phyloP scores from a whole-genome alignment of 441 rosid genomes.

The Populus hybrid region DNA sequence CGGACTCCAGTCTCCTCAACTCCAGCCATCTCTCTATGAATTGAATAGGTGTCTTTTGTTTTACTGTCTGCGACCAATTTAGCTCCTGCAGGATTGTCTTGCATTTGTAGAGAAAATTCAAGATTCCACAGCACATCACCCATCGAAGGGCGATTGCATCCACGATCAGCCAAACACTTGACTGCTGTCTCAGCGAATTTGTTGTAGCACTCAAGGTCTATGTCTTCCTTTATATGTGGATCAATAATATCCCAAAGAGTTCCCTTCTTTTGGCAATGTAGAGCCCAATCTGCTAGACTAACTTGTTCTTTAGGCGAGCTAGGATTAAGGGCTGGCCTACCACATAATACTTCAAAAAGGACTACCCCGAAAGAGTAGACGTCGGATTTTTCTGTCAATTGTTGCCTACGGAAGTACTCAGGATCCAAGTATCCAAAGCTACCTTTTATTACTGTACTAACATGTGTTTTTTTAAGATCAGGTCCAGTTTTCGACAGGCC shows the following conservation, averaged over 20 bases:
- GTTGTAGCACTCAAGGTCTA: conserved; percentile 51
- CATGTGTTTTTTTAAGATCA: too few species aligned
- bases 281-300: too few species aligned
- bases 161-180: conserved; percentile 71
- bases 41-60: conserved; percentile 38
- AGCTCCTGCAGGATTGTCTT: conserved; percentile 69
- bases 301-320: too few species aligned
- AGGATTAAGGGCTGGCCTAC: too few species aligned
- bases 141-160: conserved; percentile 86
- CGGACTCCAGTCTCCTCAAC: conserved; percentile 73
- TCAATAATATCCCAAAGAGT: conserved; percentile 50
- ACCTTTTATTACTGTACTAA: too few species aligned
- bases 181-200: conserved; percentile 70
- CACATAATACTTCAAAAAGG: too few species aligned
- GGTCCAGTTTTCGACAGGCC: too few species aligned
- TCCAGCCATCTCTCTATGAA: conserved; percentile 54
- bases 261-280: conserved; percentile 42
- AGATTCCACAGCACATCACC: conserved; percentile 95
- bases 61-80: conserved; percentile 47
- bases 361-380: too few species aligned
- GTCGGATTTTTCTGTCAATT: too few species aligned
- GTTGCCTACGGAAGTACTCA: too few species aligned
- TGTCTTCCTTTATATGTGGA: conserved; percentile 49
- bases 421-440: too few species aligned
- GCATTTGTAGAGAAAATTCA: conserved; percentile 83